These are phyloP conservation scores for Aspergillus sp. DNA, from an alignment of 2,329 filamentous ascomycete genomes.

Conservation along the genomic window DNA sequence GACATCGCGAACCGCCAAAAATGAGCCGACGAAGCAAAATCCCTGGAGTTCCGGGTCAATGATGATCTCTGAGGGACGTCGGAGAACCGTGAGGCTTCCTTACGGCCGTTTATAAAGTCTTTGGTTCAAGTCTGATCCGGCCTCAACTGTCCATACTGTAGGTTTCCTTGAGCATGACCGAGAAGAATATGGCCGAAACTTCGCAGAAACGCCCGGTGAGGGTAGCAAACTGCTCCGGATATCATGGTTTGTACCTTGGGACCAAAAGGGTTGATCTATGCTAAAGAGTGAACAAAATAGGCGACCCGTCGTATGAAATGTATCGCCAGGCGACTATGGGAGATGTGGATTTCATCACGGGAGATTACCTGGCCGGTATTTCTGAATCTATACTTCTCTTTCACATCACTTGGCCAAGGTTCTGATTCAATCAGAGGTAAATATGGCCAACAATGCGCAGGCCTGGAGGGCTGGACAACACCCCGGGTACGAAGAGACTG, in stretches of 20 bases:
- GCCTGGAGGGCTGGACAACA: slow-evolving; percentile 42
- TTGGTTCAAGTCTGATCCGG: not conserved
- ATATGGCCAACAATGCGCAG: slow-evolving; percentile 48
- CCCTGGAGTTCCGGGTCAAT: not conserved
- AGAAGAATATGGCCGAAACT: not conserved
- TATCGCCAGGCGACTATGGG: slow-evolving; percentile 35
- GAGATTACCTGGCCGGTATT: slow-evolving; percentile 53
- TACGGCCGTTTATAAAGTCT: not conserved
- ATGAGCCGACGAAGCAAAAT: not conserved
- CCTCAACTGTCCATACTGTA: too few species aligned
- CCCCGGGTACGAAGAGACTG: slow-evolving; percentile 47
- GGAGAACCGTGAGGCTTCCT: not conserved
- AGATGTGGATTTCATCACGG: slow-evolving; percentile 53
- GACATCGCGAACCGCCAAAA: not conserved
- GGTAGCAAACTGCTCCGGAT: slow-evolving; percentile 38
- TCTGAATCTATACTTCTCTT: not conserved
- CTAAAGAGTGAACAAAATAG: slow-evolving; percentile 7
- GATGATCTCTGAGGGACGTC: not conserved
- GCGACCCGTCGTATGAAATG: slow-evolving; percentile 39
- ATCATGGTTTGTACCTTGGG: slow-evolving; percentile 17
- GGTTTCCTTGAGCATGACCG: not conserved
- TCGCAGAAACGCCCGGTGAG: slow-evolving; percentile 22
- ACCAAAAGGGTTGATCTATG: not conserved
- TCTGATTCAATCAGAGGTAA: slow-evolving; percentile 35
- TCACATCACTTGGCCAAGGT: not conserved